Evolutionary conservation across 1,284 basidiomycete genomes (phyloP).

Genomic region (Trichosporon coremiiforme): DNA sequence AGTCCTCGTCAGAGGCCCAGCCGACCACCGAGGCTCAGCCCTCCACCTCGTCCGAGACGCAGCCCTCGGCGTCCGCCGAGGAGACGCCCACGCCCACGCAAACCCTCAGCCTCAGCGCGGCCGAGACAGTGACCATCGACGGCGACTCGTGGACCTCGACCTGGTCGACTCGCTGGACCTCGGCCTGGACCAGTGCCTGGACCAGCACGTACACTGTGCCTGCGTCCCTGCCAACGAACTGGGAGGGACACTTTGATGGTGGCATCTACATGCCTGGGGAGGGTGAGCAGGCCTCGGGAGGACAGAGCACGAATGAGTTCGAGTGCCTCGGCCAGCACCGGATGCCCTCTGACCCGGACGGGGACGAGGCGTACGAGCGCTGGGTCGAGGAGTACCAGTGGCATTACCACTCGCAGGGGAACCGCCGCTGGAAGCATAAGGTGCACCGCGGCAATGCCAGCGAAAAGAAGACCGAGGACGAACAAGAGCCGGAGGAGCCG

Average conservation of each 20-base stretch:
- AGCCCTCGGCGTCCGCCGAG: neutral
- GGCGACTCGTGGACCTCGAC: neutral
- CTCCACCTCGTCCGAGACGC: neutral
- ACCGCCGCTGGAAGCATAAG: neutral
- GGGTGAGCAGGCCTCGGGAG: no score
- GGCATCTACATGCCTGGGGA: neutral
- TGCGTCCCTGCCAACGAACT: neutral
- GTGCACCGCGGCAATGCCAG: neutral
- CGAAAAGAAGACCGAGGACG: neutral
- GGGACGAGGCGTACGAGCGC: conserved; percentile 7
- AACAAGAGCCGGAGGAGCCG: no score
- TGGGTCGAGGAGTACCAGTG: conserved; percentile 1
- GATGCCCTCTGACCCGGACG: neutral
- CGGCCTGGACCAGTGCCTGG: neutral
- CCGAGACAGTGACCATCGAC: no score
- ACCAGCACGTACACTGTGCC: neutral
- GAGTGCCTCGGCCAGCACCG: neutral
- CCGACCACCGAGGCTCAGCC: neutral
- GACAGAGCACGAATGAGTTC: neutral
- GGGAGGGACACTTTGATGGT: neutral
- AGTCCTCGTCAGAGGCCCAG: no score
- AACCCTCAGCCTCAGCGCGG: no score
- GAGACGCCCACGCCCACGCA: neutral
- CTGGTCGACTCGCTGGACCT: neutral
- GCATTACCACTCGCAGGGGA: conserved; percentile 3